These are phyloP conservation scores for Serendipita sp. DNA, from an alignment of 768 basidiomycete species.

Conservation along the genomic window DNA sequence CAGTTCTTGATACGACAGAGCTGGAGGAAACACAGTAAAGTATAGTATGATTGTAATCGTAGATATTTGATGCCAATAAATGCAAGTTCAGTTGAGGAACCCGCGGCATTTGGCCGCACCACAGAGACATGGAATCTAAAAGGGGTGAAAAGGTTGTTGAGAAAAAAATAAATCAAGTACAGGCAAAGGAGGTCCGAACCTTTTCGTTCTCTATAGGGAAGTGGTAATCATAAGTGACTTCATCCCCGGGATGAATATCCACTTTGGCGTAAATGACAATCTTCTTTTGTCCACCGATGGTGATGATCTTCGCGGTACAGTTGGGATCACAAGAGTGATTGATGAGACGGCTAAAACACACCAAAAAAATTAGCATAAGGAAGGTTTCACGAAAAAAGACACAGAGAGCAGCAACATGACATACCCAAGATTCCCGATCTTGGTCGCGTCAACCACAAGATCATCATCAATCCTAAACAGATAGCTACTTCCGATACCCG, in stretches of 20 bases:
- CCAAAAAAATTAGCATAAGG: conserved; percentile 7
- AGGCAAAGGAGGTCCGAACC: conserved; percentile 11
- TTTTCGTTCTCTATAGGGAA: conserved; percentile 99
- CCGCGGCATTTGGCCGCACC: conserved; percentile 85
- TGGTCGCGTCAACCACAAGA: conserved; percentile 94
- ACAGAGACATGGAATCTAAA: conserved; percentile 69
- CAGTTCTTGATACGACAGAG: too few relatives aligned
- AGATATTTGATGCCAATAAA: neutral
- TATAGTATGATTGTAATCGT: too few relatives aligned
- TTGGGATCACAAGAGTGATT: conserved; percentile 95
- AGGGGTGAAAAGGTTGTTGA: neutral
- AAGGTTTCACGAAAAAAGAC: neutral
- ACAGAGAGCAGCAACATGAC: conserved; percentile 18
- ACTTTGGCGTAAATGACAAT: conserved; percentile 99
- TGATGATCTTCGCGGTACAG: conserved; percentile 33
- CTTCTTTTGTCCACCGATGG: conserved; percentile 51
- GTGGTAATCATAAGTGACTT: conserved; percentile 98
- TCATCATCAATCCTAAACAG: conserved; percentile 97
- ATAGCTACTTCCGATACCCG: conserved; percentile 96
- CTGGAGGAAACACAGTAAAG: too few relatives aligned
- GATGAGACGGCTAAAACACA: conserved; percentile 61
- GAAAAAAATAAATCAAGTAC: neutral
- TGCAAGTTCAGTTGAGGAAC: conserved; percentile 64
- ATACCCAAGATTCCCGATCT: conserved; percentile 96
- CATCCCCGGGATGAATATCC: conserved; percentile 89